Percentiles rank a stretch among this genome's conserved stretches.
These are phyloP conservation scores for Dillenia suffruticosa DNA, from an alignment of 164 flowering plant genomes.

Conservation along the genomic window DNA sequence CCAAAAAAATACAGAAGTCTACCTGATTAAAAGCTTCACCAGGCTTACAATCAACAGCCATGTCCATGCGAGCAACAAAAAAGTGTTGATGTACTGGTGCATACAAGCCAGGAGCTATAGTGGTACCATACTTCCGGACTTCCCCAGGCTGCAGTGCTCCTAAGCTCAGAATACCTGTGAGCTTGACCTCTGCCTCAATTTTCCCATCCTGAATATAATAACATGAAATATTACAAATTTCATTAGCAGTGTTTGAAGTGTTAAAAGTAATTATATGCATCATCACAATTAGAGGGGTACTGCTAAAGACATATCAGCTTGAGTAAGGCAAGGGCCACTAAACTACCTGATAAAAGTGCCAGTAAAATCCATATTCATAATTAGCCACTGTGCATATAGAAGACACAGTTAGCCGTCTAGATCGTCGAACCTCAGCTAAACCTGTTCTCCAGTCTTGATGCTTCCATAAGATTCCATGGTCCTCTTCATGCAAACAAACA, in stretches of 20 bases:
- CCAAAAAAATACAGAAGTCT: neutral
- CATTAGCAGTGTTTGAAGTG: no score
- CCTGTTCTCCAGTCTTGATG: slow-evolving; percentile 97
- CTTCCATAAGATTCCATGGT: slow-evolving; percentile 87
- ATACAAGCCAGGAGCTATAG: slow-evolving; percentile 86
- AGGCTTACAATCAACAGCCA: slow-evolving; percentile 88
- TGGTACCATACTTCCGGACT: slow-evolving; percentile 82
- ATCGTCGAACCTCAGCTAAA: slow-evolving; percentile 80
- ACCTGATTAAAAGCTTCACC: slow-evolving; percentile 89
- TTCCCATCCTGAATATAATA: slow-evolving; percentile 64
- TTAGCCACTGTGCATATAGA: slow-evolving; percentile 88
- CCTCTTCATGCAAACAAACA: slow-evolving; percentile 95
- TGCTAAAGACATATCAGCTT: no score
- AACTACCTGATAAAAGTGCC: slow-evolving; percentile 92
- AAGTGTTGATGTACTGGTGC: slow-evolving; percentile 95
- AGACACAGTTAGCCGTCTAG: slow-evolving; percentile 72
- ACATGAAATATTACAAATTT: slow-evolving; percentile 1
- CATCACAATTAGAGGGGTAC: no score
- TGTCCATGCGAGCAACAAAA: slow-evolving; percentile 90
- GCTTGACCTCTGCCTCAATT: slow-evolving; percentile 91
- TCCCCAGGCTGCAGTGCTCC: slow-evolving; percentile 87
- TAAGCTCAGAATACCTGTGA: slow-evolving; percentile 85
- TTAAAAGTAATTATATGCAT: no score
- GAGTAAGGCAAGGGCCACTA: neutral
- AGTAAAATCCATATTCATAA: slow-evolving; percentile 87